Evolutionary conservation across 768 basidiomycete species (phyloP).

Genomic region (Auriscalpium orientale): DNA sequence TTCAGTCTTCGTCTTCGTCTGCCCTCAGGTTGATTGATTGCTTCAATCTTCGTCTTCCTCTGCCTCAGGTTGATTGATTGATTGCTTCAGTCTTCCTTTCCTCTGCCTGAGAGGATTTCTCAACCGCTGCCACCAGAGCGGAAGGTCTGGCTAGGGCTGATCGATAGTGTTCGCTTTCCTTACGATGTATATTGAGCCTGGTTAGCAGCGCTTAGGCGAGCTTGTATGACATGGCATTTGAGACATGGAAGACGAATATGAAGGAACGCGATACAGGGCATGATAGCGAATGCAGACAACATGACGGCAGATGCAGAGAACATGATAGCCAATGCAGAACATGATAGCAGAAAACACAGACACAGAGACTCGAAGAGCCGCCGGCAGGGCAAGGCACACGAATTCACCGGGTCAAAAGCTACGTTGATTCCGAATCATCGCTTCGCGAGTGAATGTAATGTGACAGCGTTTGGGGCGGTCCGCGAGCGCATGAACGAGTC

Average conservation of each 20-base stretch:
- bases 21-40: conserved; percentile 49
- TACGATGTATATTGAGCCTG: too few relatives aligned
- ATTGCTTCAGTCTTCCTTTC: neutral
- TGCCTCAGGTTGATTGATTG: conserved; percentile 45
- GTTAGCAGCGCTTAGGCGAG: too few relatives aligned
- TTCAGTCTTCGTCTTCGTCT: too few relatives aligned
- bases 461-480: neutral
- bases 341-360: neutral
- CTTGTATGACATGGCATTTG: too few relatives aligned
- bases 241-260: too few relatives aligned
- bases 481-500: neutral
- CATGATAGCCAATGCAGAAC: neutral
- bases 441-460: neutral
- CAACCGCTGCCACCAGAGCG: too few relatives aligned
- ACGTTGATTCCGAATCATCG: neutral
- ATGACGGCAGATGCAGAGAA: neutral
- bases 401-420: neutral
- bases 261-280: neutral
- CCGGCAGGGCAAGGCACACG: neutral
- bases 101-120: too few relatives aligned
- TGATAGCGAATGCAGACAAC: neutral
- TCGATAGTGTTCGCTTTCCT: too few relatives aligned
- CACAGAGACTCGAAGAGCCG: neutral
- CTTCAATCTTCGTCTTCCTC: neutral
- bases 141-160: too few relatives aligned